phyloP scores from a whole-genome alignment of 306 rosid species.

The Neltuma alba region DNA sequence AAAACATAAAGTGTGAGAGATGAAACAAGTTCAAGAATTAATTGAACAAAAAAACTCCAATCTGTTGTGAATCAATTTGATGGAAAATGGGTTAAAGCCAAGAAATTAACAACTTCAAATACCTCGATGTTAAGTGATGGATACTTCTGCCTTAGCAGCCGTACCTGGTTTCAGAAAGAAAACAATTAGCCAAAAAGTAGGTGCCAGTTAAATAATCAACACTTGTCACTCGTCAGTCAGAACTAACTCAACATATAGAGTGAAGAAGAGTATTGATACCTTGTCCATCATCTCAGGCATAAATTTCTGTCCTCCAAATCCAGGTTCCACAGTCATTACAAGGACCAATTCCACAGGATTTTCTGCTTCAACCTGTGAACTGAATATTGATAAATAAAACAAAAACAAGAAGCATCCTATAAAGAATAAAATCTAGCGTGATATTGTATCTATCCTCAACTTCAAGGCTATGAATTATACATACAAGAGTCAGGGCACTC shows the following conservation, averaged over 20 bases:
- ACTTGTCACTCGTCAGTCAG: constrained; percentile 24
- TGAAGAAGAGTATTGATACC: constrained; percentile 43
- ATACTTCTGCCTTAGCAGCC: constrained; percentile 77
- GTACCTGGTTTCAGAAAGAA: constrained; percentile 60
- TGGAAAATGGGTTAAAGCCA: constrained; percentile 18
- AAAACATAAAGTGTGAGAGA: too few species aligned
- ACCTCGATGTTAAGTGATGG: constrained; percentile 95
- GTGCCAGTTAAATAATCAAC: constrained; percentile 4
- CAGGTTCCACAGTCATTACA: constrained; percentile 99
- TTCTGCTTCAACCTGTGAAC: constrained; percentile 81
- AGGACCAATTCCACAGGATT: constrained; percentile 94
- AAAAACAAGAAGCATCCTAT: not conserved
- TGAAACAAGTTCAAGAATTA: too few species aligned
- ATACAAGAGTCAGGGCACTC: not conserved
- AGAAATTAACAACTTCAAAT: constrained; percentile 28
- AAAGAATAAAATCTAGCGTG: constrained; percentile 3
- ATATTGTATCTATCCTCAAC: not conserved
- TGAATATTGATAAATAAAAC: constrained; percentile 25
- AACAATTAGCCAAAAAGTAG: constrained; percentile 11
- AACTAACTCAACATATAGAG: not conserved
- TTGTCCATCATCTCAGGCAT: constrained; percentile 92
- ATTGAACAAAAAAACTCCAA: too few species aligned
- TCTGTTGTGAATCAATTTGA: not conserved
- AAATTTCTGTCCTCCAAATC: constrained; percentile 98
- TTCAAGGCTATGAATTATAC: not conserved